Base-by-base conservation (phyloP, 2,329 filamentous ascomycete genomes). In the Bipolaris gigantea region DNA sequence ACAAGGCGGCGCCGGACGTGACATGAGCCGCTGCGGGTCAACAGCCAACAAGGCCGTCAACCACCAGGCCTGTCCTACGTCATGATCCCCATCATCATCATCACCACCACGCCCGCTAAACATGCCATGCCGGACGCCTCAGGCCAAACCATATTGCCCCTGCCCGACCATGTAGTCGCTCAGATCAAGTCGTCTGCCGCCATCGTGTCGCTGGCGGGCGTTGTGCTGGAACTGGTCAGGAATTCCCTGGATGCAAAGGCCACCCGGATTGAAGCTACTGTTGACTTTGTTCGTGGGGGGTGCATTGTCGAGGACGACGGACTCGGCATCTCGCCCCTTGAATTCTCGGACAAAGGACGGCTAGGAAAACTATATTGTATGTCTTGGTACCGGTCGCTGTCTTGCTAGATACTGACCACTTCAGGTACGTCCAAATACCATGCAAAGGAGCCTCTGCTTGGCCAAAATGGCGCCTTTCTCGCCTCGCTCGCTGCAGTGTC, bases 221-320 rank as follows among this genome's bases (percentile, higher is more conserved):
- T 89, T 4, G 78, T 90, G 13, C 78, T 85, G 50, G 89, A 89
- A 41, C 81, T 97, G 9, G 64, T 95, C 23, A 85, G 88, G 71
- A 99, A 99, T 72, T 85, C 91, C 0, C 80, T 99, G 11, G 94
- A 99, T 77, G 90, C 92, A 4, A 77, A 78, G 41, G 87, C 92
- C 15, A 81, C 79, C 32, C 88, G 81, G 50, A 76, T 97, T 57
- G 83, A 83, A 48, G 79, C 96, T 50, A 82, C 81, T 1, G 78
- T 96, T 19, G 89, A 97, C 74, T 91, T 90, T 69, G 73, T 76
- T 48, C 85, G 87, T 21, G 93, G 92, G 5, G 85, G 83, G 62
- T 96, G 92, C 73, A 80, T 81, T 0, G 83, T 97, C 5, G 89
- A 96, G 67, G 94, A 99, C 70, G 83, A 97, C 74, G 94, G 94